Evolutionary conservation across 1,284 basidiomycete species (phyloP).

Genomic region (Sanghuangporus baumii): DNA sequence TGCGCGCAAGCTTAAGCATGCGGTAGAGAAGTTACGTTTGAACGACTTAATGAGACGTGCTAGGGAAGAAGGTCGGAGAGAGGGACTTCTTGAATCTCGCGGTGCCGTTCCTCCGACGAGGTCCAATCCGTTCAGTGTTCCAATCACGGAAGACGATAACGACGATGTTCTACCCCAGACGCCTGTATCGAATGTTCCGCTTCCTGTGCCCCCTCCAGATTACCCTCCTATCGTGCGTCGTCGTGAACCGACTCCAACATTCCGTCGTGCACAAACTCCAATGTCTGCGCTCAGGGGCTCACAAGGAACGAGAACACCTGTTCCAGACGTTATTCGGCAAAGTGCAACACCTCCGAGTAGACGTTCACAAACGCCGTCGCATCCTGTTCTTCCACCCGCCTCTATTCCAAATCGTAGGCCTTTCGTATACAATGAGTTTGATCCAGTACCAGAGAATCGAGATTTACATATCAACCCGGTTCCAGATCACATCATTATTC

Average conservation of each 20-base stretch:
- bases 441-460: background rate
- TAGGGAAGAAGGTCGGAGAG: slow-evolving; percentile 46
- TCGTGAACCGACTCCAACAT: background rate
- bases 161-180: background rate
- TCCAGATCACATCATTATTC: slow-evolving; percentile 17
- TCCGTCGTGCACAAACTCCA: background rate
- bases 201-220: slow-evolving; percentile 10
- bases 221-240: slow-evolving; percentile 2
- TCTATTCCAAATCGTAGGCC: background rate
- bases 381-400: background rate
- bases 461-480: background rate
- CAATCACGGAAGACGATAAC: slow-evolving; percentile 2
- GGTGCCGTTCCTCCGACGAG: slow-evolving; percentile 8
- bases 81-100: slow-evolving; percentile 35
- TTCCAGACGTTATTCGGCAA: background rate
- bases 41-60: slow-evolving; percentile 41
- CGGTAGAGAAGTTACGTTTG: slow-evolving; percentile 42
- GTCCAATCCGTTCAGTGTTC: background rate
- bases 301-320: background rate
- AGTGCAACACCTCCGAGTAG: background rate
- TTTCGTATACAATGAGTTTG: background rate
- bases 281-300: background rate
- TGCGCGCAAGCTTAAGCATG: slow-evolving; percentile 39
- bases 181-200: background rate
- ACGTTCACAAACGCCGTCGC: background rate